Evolutionary conservation across 371 early-diverging fungal genomes (phyloP).

Genomic region (Mortierella sp.): DNA sequence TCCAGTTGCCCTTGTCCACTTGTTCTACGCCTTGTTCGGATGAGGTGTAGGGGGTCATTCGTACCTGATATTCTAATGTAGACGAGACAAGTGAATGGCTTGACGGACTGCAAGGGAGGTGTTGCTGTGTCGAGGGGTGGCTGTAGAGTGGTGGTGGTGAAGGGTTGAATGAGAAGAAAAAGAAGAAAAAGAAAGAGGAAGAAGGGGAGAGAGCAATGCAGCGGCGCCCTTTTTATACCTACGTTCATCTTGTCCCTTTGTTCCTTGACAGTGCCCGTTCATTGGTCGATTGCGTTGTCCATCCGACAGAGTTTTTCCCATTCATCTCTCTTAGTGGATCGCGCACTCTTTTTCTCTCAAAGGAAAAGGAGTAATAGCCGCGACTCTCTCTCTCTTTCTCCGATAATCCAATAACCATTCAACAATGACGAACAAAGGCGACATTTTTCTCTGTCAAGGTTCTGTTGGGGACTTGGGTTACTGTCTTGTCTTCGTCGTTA

Average conservation of each 20-base stretch:
- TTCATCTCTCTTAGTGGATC: neutral
- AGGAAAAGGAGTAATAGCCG: neutral
- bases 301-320: neutral
- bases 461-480: conserved; percentile 11
- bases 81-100: neutral
- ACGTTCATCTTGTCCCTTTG: neutral
- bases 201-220: neutral
- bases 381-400: neutral
- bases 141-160: neutral
- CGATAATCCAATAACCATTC: conserved; percentile 7
- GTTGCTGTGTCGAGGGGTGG: neutral
- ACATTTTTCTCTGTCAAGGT: neutral
- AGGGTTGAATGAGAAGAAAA: neutral
- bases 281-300: conserved; percentile 1
- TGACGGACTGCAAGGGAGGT: neutral
- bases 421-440: neutral
- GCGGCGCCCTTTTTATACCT: neutral
- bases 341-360: neutral
- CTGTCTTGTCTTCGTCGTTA: neutral
- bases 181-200: neutral
- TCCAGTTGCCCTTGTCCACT: neutral
- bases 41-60: neutral
- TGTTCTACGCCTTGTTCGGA: neutral
- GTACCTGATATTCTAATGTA: conserved; percentile 1
- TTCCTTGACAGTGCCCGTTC: neutral